Base-by-base conservation (phyloP, 2,329 filamentous ascomycete genomes). In the Cryphonectria radicalis region DNA sequence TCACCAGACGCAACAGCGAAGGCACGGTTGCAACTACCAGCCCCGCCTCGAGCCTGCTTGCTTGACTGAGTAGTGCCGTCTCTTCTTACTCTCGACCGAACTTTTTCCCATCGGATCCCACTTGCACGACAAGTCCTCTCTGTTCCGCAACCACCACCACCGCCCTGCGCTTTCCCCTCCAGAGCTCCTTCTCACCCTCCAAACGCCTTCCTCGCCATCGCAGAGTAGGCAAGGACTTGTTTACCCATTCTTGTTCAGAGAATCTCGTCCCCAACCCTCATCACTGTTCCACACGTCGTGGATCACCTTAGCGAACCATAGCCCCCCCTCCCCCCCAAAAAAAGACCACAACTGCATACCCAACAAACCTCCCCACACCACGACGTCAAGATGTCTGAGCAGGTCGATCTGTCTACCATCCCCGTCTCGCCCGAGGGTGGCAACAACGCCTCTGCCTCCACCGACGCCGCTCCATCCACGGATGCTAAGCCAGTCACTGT, bases 401-500 rank as follows among this genome's bases (percentile, higher is more conserved):
- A 90, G 80, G 90, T 91, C 80, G 90, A 92, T 76, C 84, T 91
- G 73, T 90, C 88, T 72, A 91, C 89, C 67, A 91, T 92, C 72
- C 90, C 90, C 76, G 88, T 92, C 80, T 90, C 89, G 67, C 89
- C 89, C 67, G 87, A 86, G 74, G 89, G 91, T 74, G 87, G 88
- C 76, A 88, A 88, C 79, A 79, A 85, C 72, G 83, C 86, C 70
- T 84, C 86, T 73, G 82, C 83, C 77, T 79, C 82, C 72, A 81
- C 85, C 69, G 81, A 83, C 74, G 78, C 81, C 71, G 78, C 79
- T 69, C 85, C 86, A 69, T 76, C 78, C 68, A 82, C 81, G 68
- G 84, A 85, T 75, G 83, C 82, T 75, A 91, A 95, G 80, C 86
- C 92, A 67, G 88, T 97, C 78, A 99, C 96, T 63, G 95, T 99